Base-by-base conservation (phyloP, 352 stramenopile genomes). In the Pythium folliculosum region DNA sequence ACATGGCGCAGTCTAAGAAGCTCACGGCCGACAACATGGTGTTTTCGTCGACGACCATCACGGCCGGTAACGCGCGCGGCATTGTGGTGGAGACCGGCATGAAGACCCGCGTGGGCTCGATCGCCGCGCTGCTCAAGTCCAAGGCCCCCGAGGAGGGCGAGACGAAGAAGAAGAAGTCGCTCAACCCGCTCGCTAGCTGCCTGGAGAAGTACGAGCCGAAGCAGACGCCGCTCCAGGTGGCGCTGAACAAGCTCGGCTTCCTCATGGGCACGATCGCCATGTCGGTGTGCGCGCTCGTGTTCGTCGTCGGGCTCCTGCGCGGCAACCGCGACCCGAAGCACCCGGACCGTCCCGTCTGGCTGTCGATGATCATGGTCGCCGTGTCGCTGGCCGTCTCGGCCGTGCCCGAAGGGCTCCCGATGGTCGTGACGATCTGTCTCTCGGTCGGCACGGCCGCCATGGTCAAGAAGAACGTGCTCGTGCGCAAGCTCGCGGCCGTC, bases 321-420 rank as follows among this genome's bases (percentile, higher is more conserved):
- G 69, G 60, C 21, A 86, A 70, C 8, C 61, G 75, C 17, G 81
- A 92, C 48, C 77, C 77, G 1, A 82, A 82, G 50, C 67, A 89
- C 52, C 86, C 89, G 21, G 71, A 94, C 25, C 80, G 92, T 27
- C 88, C 92, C 0, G 82, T 96, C 37, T 90, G 76, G 67, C 62
- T 99, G 43, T 93, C 95, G 21, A 98, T 98, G 72, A 82, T 99
- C 47, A 98, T 97, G 72, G 91, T 98, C 23, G 92, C 94, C 0
- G 92, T 98, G 1, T 98, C 92, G 61, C 78, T 94, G 3, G 67
- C 79, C 52, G 72, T 95, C 21, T 84, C 81, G 75, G 76, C 96
- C 64, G 77, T 94, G 4, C 84, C 86, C 0, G 83, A 95, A 68
- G 89, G 85, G 7, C 69, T 94, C 10, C 85, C 85, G 14, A 93